Evolutionary conservation across 2,329 filamentous ascomycete species (phyloP).

Genomic region (Penicillium sp.): DNA sequence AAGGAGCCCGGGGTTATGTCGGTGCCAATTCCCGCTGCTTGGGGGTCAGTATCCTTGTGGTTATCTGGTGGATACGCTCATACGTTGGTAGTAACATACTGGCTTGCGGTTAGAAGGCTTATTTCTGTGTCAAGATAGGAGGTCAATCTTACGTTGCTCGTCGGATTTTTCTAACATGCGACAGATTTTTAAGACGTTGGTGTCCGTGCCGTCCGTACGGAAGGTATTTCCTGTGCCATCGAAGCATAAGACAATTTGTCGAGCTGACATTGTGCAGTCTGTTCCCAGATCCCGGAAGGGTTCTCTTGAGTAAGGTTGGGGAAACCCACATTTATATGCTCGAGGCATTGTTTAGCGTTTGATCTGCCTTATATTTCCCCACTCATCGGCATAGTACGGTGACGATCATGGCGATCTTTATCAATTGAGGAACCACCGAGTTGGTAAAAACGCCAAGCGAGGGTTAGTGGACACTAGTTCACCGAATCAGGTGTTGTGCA

Average conservation of each 20-base stretch:
- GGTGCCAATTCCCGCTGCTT: constrained; percentile 36
- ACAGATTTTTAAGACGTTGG: constrained; percentile 46
- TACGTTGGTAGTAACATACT: constrained; percentile 33
- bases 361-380: neutral
- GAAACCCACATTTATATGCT: neutral
- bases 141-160: constrained; percentile 18
- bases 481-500: neutral
- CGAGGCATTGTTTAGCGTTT: neutral
- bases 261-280: neutral
- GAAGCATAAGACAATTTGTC: constrained; percentile 33
- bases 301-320: neutral
- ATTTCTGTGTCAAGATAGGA: no score
- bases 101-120: neutral
- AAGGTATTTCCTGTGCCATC: constrained; percentile 46
- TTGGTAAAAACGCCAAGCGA: neutral
- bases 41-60: neutral
- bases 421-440: neutral
- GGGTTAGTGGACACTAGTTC: neutral
- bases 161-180: constrained; percentile 39
- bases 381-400: neutral
- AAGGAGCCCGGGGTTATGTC: constrained; percentile 32
- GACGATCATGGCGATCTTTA: constrained; percentile 5
- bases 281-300: neutral
- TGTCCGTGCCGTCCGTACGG: constrained; percentile 40
- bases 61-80: neutral